Evolutionary conservation across 495 filamentous ascomycete genomes (phyloP).

Genomic region (Tuber brumale): DNA sequence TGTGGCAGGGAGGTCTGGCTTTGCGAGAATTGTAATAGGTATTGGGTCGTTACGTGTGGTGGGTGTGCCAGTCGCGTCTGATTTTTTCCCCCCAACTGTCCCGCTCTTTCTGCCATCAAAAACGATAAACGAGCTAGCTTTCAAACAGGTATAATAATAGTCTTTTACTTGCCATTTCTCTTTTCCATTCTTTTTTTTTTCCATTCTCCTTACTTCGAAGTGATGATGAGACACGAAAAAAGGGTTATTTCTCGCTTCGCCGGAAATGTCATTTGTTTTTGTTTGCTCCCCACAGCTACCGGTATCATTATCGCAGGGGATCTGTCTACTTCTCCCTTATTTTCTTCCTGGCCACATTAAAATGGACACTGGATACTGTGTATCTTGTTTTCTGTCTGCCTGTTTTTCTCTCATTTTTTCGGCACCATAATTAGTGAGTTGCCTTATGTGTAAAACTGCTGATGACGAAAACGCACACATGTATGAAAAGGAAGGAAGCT

Average conservation of each 20-base stretch:
- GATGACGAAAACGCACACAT: background rate
- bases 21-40: conserved; percentile 38
- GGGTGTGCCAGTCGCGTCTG: conserved; percentile 22
- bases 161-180: background rate
- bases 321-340: background rate
- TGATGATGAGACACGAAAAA: background rate
- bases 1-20: conserved; percentile 38
- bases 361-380: background rate
- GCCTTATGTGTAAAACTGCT: background rate
- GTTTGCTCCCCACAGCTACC: background rate
- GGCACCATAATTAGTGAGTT: background rate
- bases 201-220: background rate
- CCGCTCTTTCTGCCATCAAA: background rate
- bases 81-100: background rate
- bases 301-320: background rate
- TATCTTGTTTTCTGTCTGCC: background rate
- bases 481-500: background rate
- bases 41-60: conserved; percentile 40
- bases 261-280: background rate
- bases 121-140: background rate
- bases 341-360: background rate
- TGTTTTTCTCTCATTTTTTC: background rate
- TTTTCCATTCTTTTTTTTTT: background rate
- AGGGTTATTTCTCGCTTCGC: background rate
- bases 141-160: background rate